Evolutionary conservation across 495 filamentous ascomycete species (phyloP), one percentile per base, ranked within the genome.

Genomic region (Apiosordaria backusii): DNA sequence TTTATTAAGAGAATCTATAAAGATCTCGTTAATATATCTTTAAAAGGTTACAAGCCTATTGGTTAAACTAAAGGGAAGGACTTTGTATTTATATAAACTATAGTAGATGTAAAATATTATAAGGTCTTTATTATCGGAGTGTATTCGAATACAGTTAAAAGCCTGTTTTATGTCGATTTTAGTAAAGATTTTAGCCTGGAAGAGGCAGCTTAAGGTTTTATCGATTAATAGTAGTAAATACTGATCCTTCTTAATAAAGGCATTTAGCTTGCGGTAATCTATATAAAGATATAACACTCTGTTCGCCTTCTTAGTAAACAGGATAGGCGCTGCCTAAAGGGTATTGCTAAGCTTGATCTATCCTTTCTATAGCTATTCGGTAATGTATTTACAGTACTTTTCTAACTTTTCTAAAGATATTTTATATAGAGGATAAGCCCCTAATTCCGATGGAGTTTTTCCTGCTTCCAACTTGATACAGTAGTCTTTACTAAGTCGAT

Each of bases 171-270:
- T 63, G 53, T 86, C 77, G 0, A 86, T 57, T 66, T 84, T 84
- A 0, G 72, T 86, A 63, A 80, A 85, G 23, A 74, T 69, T 54
- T 69, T 78, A 1, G 72, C 72, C 50, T 66, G 67, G 0, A 19
- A 26, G 0, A 86, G 26, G 0, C 67, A 26, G 19, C 68, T 40
- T 1, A 85, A 55, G 0, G 75, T 73, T 61, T 87, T 75, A n/a
- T 81, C 57, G 25, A 85, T 82, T 10, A 83, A 57, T 0, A 79
- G 81, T 1, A 86, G 50, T 0, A 78, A 77, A 57, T 84, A 83
- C 0, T 68, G 45, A 45, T 87, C 77, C 63, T 81, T 82, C 4
- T 65, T 70, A 0, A 73, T 85, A 0, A 84, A 59, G 0, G 35
- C 58, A 63, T 86, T 86, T 0, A 85, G 62, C 7, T 68, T 71